These are phyloP conservation scores for Picea abies DNA, from an alignment of 83 land plant species.

Conservation along the genomic window DNA sequence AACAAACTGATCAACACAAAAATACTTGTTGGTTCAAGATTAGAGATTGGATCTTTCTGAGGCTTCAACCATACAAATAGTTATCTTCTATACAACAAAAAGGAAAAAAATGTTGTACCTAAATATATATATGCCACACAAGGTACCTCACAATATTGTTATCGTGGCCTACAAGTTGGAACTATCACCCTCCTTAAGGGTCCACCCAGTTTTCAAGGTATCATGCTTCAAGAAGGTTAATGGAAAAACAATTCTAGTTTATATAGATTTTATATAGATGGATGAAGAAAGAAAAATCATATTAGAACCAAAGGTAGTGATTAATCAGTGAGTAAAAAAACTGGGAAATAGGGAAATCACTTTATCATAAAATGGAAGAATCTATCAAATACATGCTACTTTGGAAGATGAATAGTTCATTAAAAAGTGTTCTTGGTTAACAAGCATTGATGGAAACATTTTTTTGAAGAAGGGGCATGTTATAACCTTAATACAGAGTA, in stretches of 20 bases:
- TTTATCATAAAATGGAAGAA: not conserved
- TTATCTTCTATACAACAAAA: not conserved
- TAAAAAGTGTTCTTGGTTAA: not conserved
- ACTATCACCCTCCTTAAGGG: not conserved
- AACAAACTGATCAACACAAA: not conserved
- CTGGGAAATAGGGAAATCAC: not conserved
- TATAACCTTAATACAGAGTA: not conserved
- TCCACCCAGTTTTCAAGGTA: not conserved
- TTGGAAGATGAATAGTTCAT: not conserved
- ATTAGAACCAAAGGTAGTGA: not conserved
- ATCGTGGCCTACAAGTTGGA: not conserved
- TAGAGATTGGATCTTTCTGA: not conserved
- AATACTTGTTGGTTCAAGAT: not conserved
- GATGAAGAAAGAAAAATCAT: not conserved
- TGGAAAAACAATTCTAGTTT: not conserved
- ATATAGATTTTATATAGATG: not conserved
- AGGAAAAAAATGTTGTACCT: not conserved
- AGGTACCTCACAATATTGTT: not conserved
- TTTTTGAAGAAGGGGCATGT: not conserved
- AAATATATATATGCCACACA: not conserved
- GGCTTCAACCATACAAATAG: not conserved
- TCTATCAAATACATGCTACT: not conserved
- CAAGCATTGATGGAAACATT: not conserved
- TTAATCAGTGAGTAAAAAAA: not conserved
- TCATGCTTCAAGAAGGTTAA: not conserved